These are phyloP conservation scores for Trichopus zeylanicus DNA, from an alignment of 116 monocot species.

Conservation along the genomic window DNA sequence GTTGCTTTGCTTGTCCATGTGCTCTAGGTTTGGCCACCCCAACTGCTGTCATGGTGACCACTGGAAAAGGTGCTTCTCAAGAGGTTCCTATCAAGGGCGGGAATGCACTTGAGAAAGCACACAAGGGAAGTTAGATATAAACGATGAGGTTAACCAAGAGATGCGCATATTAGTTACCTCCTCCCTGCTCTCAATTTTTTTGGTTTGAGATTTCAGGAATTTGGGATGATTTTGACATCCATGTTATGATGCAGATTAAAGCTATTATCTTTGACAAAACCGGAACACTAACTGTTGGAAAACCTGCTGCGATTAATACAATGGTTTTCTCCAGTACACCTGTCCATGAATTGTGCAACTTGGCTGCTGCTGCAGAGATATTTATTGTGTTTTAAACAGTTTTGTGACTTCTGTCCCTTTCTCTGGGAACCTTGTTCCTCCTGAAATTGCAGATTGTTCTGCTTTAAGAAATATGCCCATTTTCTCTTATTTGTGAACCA, in stretches of 20 bases:
- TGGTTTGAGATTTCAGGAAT: not conserved
- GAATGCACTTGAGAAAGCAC: slow-evolving; percentile 81
- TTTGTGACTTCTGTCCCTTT: not conserved
- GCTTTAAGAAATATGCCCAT: too few species aligned
- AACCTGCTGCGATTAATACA: slow-evolving; percentile 55
- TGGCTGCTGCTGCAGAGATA: slow-evolving; percentile 80
- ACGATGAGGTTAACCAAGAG: too few species aligned
- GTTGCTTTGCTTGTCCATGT: slow-evolving; percentile 91
- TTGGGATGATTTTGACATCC: not conserved
- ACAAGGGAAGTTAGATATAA: slow-evolving; percentile 45
- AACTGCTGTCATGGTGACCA: slow-evolving; percentile 95
- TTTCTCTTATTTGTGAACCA: not conserved
- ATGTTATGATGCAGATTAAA: slow-evolving; percentile 42
- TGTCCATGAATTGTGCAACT: slow-evolving; percentile 46
- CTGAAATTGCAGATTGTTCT: too few species aligned
- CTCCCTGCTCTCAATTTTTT: not conserved
- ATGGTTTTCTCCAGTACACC: slow-evolving; percentile 52
- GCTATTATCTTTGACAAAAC: slow-evolving; percentile 82
- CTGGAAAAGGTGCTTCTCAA: slow-evolving; percentile 91
- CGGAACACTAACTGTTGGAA: slow-evolving; percentile 75
- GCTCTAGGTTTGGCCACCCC: slow-evolving; percentile 89
- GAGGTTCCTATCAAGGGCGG: slow-evolving; percentile 92
- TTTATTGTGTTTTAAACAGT: not conserved
- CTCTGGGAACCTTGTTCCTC: too few species aligned
- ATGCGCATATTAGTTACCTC: too few species aligned